These are phyloP conservation scores for Penicillium sp. DNA, from an alignment of 2,329 filamentous ascomycete genomes.

Conservation along the genomic window DNA sequence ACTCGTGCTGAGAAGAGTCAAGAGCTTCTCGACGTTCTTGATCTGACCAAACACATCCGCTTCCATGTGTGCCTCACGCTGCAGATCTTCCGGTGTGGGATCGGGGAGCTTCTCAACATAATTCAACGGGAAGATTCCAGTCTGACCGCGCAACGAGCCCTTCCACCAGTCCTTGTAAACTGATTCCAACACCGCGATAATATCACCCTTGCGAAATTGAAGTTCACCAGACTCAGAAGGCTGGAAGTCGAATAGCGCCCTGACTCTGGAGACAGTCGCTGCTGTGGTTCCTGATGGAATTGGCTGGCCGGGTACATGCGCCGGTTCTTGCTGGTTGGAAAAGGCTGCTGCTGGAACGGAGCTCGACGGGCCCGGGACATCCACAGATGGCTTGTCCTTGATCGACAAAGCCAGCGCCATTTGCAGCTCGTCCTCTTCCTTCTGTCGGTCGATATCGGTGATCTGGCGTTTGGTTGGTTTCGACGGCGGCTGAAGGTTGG, in stretches of 20 bases:
- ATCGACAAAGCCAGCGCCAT: slow-evolving; percentile 91
- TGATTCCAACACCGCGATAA: slow-evolving; percentile 94
- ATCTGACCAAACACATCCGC: slow-evolving; percentile 72
- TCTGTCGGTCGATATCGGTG: slow-evolving; percentile 82
- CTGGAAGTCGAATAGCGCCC: slow-evolving; percentile 90
- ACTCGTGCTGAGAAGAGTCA: slow-evolving; percentile 86
- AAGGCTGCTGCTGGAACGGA: slow-evolving; percentile 24
- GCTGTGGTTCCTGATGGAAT: slow-evolving; percentile 79
- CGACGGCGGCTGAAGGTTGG: slow-evolving; percentile 83
- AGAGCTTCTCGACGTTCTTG: slow-evolving; percentile 72
- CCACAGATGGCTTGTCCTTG: slow-evolving; percentile 62
- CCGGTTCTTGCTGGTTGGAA: slow-evolving; percentile 31
- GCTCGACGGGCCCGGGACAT: slow-evolving; percentile 36
- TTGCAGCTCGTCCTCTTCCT: slow-evolving; percentile 95
- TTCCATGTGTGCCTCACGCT: slow-evolving; percentile 95
- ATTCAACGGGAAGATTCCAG: slow-evolving; percentile 96
- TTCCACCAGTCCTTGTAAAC: slow-evolving; percentile 99
- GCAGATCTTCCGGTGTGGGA: slow-evolving; percentile 88
- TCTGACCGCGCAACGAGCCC: slow-evolving; percentile 87
- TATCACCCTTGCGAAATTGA: slow-evolving; percentile 93
- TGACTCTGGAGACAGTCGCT: slow-evolving; percentile 89
- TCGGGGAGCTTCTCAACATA: slow-evolving; percentile 98
- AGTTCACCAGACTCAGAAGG: slow-evolving; percentile 92
- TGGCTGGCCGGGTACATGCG: slow-evolving; percentile 41
- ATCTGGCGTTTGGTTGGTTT: slow-evolving; percentile 91